Evolutionary conservation across 2,329 filamentous ascomycete genomes (phyloP).

Genomic region (Trichoderma afroharzianum): DNA sequence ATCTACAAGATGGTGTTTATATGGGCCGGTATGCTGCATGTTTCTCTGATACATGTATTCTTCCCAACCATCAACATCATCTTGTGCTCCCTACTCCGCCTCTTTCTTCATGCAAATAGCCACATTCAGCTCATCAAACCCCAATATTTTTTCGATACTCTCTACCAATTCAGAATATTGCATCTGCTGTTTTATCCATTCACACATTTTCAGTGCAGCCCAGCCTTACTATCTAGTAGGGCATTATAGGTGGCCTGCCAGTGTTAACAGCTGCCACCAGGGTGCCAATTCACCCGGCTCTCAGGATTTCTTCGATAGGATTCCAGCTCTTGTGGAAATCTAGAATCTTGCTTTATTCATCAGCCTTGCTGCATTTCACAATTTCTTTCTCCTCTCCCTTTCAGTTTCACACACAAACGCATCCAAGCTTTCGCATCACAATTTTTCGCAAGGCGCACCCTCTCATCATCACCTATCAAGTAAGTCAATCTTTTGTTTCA

Average conservation of each 20-base stretch:
- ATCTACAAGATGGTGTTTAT: not conserved
- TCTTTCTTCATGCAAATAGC: not conserved
- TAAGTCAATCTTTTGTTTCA: not conserved
- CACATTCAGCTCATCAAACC: not conserved
- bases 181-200: not conserved
- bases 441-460: not conserved
- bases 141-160: not conserved
- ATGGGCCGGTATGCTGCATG: not conserved
- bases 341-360: not conserved
- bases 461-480: not conserved
- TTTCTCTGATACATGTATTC: not conserved
- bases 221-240: too few relatives aligned
- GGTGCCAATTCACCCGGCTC: not conserved
- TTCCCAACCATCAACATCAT: not conserved
- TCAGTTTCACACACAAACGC: not conserved
- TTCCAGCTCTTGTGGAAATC: not conserved
- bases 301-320: not conserved
- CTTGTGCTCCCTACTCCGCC: too few relatives aligned
- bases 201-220: too few relatives aligned
- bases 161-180: not conserved
- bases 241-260: too few relatives aligned
- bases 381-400: not conserved
- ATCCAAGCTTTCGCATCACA: not conserved
- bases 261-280: not conserved
- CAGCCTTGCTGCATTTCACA: not conserved